Conservation (phyloP, 345 rosid genomes). For the Gossypium longicalyx region DNA sequence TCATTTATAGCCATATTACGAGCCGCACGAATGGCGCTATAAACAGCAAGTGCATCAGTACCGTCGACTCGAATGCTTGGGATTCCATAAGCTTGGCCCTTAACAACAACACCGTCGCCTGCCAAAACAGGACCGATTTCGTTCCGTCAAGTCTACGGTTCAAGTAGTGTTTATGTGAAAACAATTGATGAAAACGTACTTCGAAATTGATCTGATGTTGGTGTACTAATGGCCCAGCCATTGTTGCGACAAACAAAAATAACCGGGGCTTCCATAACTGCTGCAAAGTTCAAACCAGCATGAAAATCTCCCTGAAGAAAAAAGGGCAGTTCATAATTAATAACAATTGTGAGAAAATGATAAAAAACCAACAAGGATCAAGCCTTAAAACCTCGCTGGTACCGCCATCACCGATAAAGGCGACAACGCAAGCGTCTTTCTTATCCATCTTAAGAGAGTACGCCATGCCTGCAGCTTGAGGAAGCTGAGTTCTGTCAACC, state of each 20-base stretch:
- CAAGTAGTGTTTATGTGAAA: neutral
- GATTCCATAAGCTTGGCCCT: slow-evolving; percentile 72
- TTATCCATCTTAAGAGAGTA: slow-evolving; percentile 73
- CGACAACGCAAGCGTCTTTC: slow-evolving; percentile 58
- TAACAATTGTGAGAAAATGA: neutral
- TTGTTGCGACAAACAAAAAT: slow-evolving; percentile 77
- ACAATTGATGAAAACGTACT: slow-evolving; percentile 32
- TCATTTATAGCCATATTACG: slow-evolving; percentile 59
- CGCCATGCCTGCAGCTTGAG: slow-evolving; percentile 75
- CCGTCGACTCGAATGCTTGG: slow-evolving; percentile 84
- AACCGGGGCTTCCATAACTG: slow-evolving; percentile 70
- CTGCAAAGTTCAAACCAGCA: slow-evolving; percentile 84
- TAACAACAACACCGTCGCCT: slow-evolving; percentile 84
- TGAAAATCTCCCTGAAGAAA: slow-evolving; percentile 74
- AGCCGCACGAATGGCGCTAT: slow-evolving; percentile 51
- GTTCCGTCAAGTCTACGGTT: neutral
- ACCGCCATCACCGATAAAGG: slow-evolving; percentile 70
- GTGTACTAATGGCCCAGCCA: slow-evolving; percentile 91
- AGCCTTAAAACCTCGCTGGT: slow-evolving; percentile 59
- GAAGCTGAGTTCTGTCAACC: slow-evolving; percentile 64
- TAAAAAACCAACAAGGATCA: neutral
- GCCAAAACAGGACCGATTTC: neutral
- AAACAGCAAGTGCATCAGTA: slow-evolving; percentile 76
- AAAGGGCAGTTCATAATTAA: neutral
- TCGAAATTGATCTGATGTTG: slow-evolving; percentile 63